Evolutionary conservation across 805 yeast genomes (phyloP).

Genomic region (Candida boidinii): DNA sequence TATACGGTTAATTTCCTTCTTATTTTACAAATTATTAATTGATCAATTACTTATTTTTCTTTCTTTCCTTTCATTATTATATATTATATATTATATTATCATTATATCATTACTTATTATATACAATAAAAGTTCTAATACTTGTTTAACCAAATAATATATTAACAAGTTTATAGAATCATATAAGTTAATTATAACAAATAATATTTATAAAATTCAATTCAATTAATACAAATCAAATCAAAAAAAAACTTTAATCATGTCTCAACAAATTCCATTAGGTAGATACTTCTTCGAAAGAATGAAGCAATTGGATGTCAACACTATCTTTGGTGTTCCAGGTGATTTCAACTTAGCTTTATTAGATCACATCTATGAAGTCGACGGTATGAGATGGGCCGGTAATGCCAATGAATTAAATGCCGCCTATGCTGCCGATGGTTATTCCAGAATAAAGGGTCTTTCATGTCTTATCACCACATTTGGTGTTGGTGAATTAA

Average conservation of each 20-base stretch:
- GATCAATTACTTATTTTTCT: too few species aligned
- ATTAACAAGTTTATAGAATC: too few species aligned
- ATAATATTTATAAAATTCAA: too few species aligned
- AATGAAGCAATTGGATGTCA: constrained; percentile 56
- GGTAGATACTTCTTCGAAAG: constrained; percentile 71
- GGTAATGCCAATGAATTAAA: constrained; percentile 80
- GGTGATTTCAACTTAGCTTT: constrained; percentile 66
- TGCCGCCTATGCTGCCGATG: constrained; percentile 80
- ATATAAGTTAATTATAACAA: too few species aligned
- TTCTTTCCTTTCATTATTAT: too few species aligned
- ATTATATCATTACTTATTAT: too few species aligned
- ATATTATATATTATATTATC: too few species aligned
- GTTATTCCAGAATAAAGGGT: constrained; percentile 70
- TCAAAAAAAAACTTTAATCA: background rate
- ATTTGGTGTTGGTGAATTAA: constrained; percentile 77
- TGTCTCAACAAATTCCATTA: constrained; percentile 34
- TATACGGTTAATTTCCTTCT: too few species aligned
- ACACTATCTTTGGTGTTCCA: constrained; percentile 64
- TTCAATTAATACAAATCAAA: too few species aligned
- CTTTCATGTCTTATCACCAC: constrained; percentile 65
- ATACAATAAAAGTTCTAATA: too few species aligned
- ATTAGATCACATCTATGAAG: constrained; percentile 60
- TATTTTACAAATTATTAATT: too few species aligned
- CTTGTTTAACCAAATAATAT: too few species aligned
- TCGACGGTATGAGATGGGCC: constrained; percentile 69